Evolutionary conservation across 2,329 filamentous ascomycete species (phyloP), one percentile per base, ranked within the genome.

Genomic region (Nannizziopsis arthrosporioides): DNA sequence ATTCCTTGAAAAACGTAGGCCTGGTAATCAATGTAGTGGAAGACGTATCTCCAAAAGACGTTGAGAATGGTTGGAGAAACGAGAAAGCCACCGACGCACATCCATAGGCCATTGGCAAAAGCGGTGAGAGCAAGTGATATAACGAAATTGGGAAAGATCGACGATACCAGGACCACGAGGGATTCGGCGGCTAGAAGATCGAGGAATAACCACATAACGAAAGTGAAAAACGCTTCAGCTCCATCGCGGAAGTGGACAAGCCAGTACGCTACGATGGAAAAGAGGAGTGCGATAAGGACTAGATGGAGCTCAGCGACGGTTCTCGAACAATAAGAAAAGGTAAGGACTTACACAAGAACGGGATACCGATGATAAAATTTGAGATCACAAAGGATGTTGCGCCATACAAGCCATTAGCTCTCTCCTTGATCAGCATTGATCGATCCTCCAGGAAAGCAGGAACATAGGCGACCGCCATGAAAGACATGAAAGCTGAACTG

Each of bases 1-100:
- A 94, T 92, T 11, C 85, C 86, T 60, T 90, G 79, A 61, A 93
- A 94, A 2, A 93, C 86, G 57, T 89, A 93, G 37, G 73, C 71
- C 67, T 90, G 85, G 59, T 93, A 93, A 62, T 93, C 84, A 60
- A 89, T 89, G 63, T 89, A 93, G 61, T 89, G 83, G 57, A 92
- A 92, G 5, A 84, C 84, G 57, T 93, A 92, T 63, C 80, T 78
- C 80, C 84, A 94, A 57, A 94, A 94, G 2, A 76, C 77, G 63
- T 94, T 93, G 36, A 93, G 73, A 1, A 81, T 76, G 1, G 71
- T 76, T 2, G 81, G 78, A 2, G 78, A 75, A 1, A 93, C 85
- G 63, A 93, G 74, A 68, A 93, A 93, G 0, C 87, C 87, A 45
- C 82, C 79, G 1, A 90, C 84, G 44, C 77, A 81, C 86, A 93